Conservation (phyloP, 441 rosid species). For the Kokia cookei region DNA sequence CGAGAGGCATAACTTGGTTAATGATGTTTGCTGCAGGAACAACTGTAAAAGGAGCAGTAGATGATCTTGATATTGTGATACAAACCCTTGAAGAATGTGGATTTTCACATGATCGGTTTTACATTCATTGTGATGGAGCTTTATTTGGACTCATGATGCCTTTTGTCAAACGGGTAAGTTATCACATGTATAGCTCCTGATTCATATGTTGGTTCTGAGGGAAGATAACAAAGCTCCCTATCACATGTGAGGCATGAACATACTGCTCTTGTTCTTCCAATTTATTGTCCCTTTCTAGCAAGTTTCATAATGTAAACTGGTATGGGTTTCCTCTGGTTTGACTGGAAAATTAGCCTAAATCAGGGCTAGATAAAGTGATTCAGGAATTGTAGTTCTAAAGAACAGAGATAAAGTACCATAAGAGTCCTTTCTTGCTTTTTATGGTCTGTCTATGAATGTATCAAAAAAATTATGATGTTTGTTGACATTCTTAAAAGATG, state of each 20-base stretch:
- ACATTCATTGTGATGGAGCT: slow-evolving; percentile 96
- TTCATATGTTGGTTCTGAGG: background rate
- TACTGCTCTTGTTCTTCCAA: background rate
- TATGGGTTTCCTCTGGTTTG: background rate
- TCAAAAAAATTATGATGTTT: background rate
- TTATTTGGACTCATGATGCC: slow-evolving; percentile 97
- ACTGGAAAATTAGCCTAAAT: background rate
- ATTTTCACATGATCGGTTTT: slow-evolving; percentile 60
- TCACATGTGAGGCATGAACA: background rate
- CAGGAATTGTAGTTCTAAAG: background rate
- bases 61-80: slow-evolving; percentile 90
- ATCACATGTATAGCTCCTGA: background rate
- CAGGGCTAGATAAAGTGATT: background rate
- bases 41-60: slow-evolving; percentile 94
- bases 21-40: slow-evolving; percentile 46
- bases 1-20: slow-evolving; percentile 1
- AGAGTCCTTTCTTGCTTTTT: background rate
- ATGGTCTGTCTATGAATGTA: background rate
- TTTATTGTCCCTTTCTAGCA: background rate
- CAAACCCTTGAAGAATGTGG: slow-evolving; percentile 81
- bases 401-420: background rate
- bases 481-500: background rate
- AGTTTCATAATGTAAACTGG: too few species aligned
- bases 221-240: background rate
- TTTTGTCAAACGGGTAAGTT: slow-evolving; percentile 78